Base-by-base conservation (phyloP, 75 land plant genomes). In the Selaginella tamariscina region DNA sequence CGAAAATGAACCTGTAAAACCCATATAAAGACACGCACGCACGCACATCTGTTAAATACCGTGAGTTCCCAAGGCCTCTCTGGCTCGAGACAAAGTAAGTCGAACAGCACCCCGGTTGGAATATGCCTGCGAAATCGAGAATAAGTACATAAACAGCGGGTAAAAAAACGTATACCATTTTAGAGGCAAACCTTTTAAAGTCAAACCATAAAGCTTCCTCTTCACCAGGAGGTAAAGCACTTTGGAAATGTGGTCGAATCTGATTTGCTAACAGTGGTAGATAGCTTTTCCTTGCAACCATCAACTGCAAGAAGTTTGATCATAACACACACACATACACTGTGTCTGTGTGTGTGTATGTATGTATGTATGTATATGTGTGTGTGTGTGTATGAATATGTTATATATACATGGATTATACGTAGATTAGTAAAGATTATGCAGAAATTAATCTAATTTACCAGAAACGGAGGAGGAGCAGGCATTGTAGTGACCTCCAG, bases 11-110 rank as follows among this genome's bases (percentile, higher is more conserved):
- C 98, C 98, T 93, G 86, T 56, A 29, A 23, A 15, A 33, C 26
- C 32, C 8, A n/a, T 9, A 8, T 5, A 5, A 5, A 39, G 15
- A 39, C 49, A 15, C 49, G 15, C 5, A 15, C 49, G 5, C 15
- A 5, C 15, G 49, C 15, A 39, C 11, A 39, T 5, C 5, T 5
- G 49, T 5, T 39, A 5, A 5, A 5, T 83, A 94, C 98, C 76
- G 87, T 83, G 31, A 94, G 54, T 66, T 89, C 89, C 98, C 98
- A 94, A 18, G 98, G 98, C 66, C 98, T 80, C 74, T 89, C 86
- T 21, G 91, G 88, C 69, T 89, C 96, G 33, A 83, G 75, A 80
- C 95, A 90, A 33, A 94, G 77, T 65, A 94, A 83, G 75, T 94
- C 98, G 82, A 85, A 94, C 20, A 94, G 85, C 64, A 87, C 98